Conservation (phyloP, 495 filamentous ascomycete species). For the Penicillium crystallinum region DNA sequence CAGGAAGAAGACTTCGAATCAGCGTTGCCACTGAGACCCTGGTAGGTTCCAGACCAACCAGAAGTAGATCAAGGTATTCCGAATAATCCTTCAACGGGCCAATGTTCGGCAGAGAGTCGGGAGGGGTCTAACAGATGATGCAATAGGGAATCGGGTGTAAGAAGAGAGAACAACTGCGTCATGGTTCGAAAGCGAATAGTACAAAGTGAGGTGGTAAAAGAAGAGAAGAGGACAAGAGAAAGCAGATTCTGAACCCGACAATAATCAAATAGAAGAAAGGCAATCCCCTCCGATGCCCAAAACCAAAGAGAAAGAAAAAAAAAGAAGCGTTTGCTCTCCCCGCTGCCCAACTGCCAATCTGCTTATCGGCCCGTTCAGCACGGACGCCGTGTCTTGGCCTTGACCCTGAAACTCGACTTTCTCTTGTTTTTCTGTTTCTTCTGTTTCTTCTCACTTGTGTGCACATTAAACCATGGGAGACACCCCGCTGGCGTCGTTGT, state of each 20-base stretch:
- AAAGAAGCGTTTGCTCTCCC: neutral
- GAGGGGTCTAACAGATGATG: slow-evolving; percentile 29
- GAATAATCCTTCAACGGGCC: slow-evolving; percentile 13
- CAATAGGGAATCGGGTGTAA: slow-evolving; percentile 26
- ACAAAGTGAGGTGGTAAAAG: slow-evolving; percentile 1
- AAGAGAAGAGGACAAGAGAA: neutral
- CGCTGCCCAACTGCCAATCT: neutral
- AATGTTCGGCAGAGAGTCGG: slow-evolving; percentile 8
- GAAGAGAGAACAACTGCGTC: slow-evolving; percentile 37
- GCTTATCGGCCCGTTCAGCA: neutral
- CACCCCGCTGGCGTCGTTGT: slow-evolving; percentile 77
- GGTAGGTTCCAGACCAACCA: neutral
- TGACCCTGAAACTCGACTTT: neutral
- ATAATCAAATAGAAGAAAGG: neutral
- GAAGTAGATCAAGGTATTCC: slow-evolving; percentile 11
- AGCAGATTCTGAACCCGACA: neutral
- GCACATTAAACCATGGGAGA: slow-evolving; percentile 49
- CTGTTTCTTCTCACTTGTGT: neutral
- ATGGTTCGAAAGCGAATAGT: slow-evolving; percentile 31
- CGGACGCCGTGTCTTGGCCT: neutral
- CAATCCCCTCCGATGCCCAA: no score
- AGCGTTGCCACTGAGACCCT: slow-evolving; percentile 5
- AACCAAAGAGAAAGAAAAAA: no score
- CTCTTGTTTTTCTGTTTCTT: neutral
- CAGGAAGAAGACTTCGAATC: slow-evolving; percentile 7